phyloP scores from a whole-genome alignment of 1,284 basidiomycete species.

The Heterobasidion irregulare region DNA sequence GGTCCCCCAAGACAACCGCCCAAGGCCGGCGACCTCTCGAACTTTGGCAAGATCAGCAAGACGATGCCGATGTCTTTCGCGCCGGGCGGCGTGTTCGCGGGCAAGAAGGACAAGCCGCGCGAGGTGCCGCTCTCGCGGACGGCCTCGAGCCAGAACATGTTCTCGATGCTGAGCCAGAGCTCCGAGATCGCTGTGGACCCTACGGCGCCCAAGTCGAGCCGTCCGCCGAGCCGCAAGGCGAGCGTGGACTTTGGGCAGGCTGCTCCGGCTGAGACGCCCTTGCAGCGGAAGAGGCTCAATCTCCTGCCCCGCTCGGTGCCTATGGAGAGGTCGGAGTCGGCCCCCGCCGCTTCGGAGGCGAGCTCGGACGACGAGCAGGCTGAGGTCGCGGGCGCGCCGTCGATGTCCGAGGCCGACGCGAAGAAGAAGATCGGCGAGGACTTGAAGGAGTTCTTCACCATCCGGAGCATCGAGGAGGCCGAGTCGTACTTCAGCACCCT shows the following conservation, averaged over 20 bases:
- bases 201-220: constrained; percentile 36
- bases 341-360: constrained; percentile 43
- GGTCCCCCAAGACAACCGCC: constrained; percentile 53
- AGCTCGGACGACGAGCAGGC: constrained; percentile 50
- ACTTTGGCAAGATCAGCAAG: constrained; percentile 83
- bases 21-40: constrained; percentile 81
- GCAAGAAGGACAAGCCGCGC: constrained; percentile 49
- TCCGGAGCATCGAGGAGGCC: constrained; percentile 80
- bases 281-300: constrained; percentile 69
- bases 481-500: constrained; percentile 77
- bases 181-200: constrained; percentile 43
- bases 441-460: constrained; percentile 67
- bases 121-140: constrained; percentile 69
- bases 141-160: constrained; percentile 82
- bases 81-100: constrained; percentile 29
- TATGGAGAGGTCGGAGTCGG: constrained; percentile 33
- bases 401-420: constrained; percentile 67
- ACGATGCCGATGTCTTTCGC: constrained; percentile 59
- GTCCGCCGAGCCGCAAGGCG: constrained; percentile 39
- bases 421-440: constrained; percentile 78
- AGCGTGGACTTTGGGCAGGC: constrained; percentile 36
- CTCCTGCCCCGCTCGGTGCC: constrained; percentile 54
- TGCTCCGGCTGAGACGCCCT: constrained; percentile 26
- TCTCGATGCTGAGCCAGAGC: constrained; percentile 64
- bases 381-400: constrained; percentile 19